phyloP scores from a whole-genome alignment of 2,329 filamentous ascomycete genomes.

The Fusarium equiseti region DNA sequence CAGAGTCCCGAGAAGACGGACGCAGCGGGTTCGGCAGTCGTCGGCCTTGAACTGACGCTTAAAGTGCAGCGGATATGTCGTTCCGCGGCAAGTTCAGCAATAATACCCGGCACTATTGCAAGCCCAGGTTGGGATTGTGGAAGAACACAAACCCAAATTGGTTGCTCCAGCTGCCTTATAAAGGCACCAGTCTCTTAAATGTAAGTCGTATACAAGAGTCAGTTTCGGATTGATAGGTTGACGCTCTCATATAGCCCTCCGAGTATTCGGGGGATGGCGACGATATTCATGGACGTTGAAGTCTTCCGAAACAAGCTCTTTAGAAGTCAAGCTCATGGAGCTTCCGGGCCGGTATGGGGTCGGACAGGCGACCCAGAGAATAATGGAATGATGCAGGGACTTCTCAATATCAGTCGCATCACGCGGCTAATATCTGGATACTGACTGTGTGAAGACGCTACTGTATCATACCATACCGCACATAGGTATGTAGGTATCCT shows the following conservation, averaged over 20 bases:
- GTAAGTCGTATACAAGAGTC: background rate
- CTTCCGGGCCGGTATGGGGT: background rate
- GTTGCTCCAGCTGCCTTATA: background rate
- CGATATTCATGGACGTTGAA: background rate
- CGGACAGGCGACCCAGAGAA: background rate
- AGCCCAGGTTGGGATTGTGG: background rate
- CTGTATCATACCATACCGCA: background rate
- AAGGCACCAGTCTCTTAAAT: background rate
- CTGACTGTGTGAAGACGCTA: slow-evolving; percentile 3
- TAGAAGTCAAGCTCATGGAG: background rate
- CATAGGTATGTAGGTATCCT: slow-evolving; percentile 4
- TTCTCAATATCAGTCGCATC: slow-evolving; percentile 19
- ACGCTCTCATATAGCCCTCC: background rate
- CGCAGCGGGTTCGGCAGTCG: slow-evolving; percentile 33
- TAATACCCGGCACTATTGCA: background rate
- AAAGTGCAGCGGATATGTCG: slow-evolving; percentile 4
- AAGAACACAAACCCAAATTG: background rate
- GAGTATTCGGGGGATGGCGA: background rate
- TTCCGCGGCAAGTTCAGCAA: slow-evolving; percentile 11
- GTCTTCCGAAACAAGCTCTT: background rate
- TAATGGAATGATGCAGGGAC: slow-evolving; percentile 4
- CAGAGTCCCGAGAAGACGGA: slow-evolving; percentile 19
- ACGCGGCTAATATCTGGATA: slow-evolving; percentile 17
- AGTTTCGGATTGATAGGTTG: background rate
- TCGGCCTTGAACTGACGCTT: slow-evolving; percentile 5